These are phyloP conservation scores for Breynia disticha DNA, from an alignment of 441 rosid species.

Conservation along the genomic window DNA sequence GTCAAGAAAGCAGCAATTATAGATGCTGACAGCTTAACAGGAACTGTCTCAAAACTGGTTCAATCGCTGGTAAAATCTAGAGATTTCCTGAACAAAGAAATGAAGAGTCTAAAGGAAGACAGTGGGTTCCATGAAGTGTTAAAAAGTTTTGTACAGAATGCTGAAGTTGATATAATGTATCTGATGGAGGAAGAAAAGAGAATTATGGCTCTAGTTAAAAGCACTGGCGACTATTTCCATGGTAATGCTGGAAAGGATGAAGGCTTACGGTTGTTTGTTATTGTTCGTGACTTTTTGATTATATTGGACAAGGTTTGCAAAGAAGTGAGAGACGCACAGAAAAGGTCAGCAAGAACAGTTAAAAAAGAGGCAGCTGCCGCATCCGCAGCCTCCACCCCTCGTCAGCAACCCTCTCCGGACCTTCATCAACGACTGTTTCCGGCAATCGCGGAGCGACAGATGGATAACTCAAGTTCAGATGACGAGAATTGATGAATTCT, in stretches of 20 bases:
- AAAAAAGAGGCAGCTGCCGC: constrained; percentile 43
- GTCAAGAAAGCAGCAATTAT: constrained; percentile 79
- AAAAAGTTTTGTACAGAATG: constrained; percentile 58
- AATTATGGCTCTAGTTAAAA: constrained; percentile 76
- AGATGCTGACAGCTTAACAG: constrained; percentile 71
- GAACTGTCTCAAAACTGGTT: constrained; percentile 59
- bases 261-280: constrained; percentile 70
- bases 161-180: constrained; percentile 49
- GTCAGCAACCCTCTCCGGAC: constrained; percentile 37
- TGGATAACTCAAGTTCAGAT: constrained; percentile 31
- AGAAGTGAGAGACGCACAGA: constrained; percentile 53
- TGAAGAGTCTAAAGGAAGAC: constrained; percentile 53
- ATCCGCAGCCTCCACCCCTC: constrained; percentile 40
- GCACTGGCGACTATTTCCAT: constrained; percentile 96
- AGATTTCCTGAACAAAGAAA: constrained; percentile 59
- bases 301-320: constrained; percentile 83
- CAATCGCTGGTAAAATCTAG: constrained; percentile 42
- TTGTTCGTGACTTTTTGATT: constrained; percentile 73
- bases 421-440: constrained; percentile 53
- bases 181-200: constrained; percentile 73
- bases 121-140: constrained; percentile 60
- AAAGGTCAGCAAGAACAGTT: constrained; percentile 29
- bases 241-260: constrained; percentile 89
- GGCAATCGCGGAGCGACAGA: constrained; percentile 50
- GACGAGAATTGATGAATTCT: constrained; percentile 17